A percentile compares a stretch with the other conserved stretches of the same genome.
Evolutionary conservation across 495 filamentous ascomycete genomes (phyloP).

Genomic region (Xylaria sp.): DNA sequence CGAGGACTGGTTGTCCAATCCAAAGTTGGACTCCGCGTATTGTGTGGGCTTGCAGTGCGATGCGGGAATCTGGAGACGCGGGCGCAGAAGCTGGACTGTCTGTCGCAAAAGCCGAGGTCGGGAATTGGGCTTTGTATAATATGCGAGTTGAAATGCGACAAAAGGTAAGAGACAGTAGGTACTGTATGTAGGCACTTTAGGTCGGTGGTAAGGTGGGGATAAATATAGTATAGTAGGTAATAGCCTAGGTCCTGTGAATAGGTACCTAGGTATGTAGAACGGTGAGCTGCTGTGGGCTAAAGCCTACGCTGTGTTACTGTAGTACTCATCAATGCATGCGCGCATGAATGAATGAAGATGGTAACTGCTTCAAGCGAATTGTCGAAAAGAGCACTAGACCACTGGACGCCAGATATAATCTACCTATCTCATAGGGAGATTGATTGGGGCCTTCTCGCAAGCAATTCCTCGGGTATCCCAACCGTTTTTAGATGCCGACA

Average conservation of each 20-base stretch:
- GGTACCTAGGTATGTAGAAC: too few species aligned
- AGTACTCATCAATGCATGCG: too few species aligned
- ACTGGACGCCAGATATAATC: background rate
- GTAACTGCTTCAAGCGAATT: background rate
- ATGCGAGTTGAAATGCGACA: background rate
- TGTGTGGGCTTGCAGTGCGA: background rate
- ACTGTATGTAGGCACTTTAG: too few species aligned
- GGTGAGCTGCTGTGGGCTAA: too few species aligned
- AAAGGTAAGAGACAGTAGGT: background rate
- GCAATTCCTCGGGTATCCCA: conserved; percentile 9
- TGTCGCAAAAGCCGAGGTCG: background rate
- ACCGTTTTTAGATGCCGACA: background rate
- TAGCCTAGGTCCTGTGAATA: background rate
- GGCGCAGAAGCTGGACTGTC: background rate
- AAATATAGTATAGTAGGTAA: background rate
- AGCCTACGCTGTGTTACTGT: too few species aligned
- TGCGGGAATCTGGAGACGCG: background rate
- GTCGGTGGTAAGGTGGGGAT: background rate
- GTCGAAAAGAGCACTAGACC: too few species aligned
- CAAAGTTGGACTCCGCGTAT: background rate
- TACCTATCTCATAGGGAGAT: background rate
- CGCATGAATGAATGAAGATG: background rate
- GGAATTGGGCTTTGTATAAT: background rate
- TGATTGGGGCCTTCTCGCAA: too few species aligned
- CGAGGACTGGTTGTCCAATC: background rate